Conservation (phyloP, 768 basidiomycete genomes). For the Panus rudis region DNA sequence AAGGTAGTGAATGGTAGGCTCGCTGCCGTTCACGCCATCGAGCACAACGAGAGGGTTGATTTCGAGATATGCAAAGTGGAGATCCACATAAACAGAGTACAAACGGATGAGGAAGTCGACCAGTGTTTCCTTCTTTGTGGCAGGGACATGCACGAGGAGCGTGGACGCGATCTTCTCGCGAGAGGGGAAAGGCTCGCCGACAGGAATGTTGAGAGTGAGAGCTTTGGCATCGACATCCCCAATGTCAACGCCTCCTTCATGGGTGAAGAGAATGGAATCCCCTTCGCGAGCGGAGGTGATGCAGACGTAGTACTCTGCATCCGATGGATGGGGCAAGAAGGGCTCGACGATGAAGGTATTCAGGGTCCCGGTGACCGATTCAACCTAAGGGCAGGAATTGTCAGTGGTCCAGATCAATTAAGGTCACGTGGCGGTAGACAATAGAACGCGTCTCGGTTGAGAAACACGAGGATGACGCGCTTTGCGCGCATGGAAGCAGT, state of each 20-base stretch:
- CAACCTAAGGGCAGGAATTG: constrained; percentile 55
- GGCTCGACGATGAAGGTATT: constrained; percentile 99
- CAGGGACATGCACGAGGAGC: constrained; percentile 80
- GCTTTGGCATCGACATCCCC: constrained; percentile 99
- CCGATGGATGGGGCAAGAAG: constrained; percentile 91
- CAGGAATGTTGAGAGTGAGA: constrained; percentile 78
- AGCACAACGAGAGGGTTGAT: constrained; percentile 98
- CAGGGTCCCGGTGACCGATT: constrained; percentile 88
- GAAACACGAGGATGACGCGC: neutral
- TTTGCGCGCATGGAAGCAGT: neutral
- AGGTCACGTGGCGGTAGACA: constrained; percentile 14
- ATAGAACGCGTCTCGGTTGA: constrained; percentile 8
- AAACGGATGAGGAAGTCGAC: constrained; percentile 92
- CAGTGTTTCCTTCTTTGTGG: constrained; percentile 81
- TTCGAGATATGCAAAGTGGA: constrained; percentile 99
- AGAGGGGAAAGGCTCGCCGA: constrained; percentile 72
- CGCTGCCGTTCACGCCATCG: constrained; percentile 63
- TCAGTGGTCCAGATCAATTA: constrained; percentile 10
- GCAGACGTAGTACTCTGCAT: constrained; percentile 97
- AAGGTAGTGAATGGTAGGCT: constrained; percentile 85
- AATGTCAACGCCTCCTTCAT: constrained; percentile 97
- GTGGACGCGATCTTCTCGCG: constrained; percentile 67
- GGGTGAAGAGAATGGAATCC: constrained; percentile 96
- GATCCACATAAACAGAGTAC: constrained; percentile 96
- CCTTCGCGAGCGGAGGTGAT: constrained; percentile 93